A percentile compares a stretch with the other conserved stretches of the same genome.
These are phyloP conservation scores for Hypoxylon sp. DNA, from an alignment of 2,329 filamentous ascomycete species.

Conservation along the genomic window DNA sequence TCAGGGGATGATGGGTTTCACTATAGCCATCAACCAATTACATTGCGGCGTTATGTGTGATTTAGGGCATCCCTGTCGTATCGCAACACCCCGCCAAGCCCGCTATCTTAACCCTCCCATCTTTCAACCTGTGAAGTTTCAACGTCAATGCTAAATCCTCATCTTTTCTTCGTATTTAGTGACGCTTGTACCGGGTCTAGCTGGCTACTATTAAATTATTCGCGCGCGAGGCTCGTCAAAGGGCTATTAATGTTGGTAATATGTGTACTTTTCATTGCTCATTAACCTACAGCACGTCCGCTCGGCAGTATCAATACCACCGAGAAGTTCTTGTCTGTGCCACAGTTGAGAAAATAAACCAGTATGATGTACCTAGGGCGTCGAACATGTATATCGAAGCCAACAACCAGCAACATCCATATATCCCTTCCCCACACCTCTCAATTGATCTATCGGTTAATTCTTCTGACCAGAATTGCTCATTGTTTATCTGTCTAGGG, in stretches of 20 bases:
- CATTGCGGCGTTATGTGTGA: slow-evolving; percentile 36
- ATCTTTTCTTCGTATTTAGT: slow-evolving; percentile 6
- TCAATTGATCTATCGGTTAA: neutral
- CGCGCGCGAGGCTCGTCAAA: neutral
- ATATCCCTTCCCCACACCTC: neutral
- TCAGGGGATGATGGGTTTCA: slow-evolving; percentile 46
- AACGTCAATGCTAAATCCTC: slow-evolving; percentile 16
- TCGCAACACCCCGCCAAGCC: slow-evolving; percentile 37
- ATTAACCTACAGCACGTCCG: slow-evolving; percentile 2
- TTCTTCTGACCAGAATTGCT: neutral
- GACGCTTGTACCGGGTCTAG: neutral
- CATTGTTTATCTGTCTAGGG: slow-evolving; percentile 14
- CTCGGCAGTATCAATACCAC: neutral
- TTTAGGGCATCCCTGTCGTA: slow-evolving; percentile 44
- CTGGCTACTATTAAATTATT: neutral
- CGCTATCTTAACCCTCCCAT: slow-evolving; percentile 31
- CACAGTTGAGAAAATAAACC: slow-evolving; percentile 6
- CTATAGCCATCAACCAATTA: slow-evolving; percentile 45
- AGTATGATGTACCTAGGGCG: slow-evolving; percentile 9
- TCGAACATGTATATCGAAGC: slow-evolving; percentile 31
- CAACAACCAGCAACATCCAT: slow-evolving; percentile 3
- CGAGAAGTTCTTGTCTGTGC: slow-evolving; percentile 10
- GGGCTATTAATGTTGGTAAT: neutral
- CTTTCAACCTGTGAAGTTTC: slow-evolving; percentile 9
- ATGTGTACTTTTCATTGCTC: neutral